Percentiles rank a stretch among this genome's conserved stretches.
Conservation (phyloP, 1,284 basidiomycete genomes). For the Cutaneotrichosporon sp. region DNA sequence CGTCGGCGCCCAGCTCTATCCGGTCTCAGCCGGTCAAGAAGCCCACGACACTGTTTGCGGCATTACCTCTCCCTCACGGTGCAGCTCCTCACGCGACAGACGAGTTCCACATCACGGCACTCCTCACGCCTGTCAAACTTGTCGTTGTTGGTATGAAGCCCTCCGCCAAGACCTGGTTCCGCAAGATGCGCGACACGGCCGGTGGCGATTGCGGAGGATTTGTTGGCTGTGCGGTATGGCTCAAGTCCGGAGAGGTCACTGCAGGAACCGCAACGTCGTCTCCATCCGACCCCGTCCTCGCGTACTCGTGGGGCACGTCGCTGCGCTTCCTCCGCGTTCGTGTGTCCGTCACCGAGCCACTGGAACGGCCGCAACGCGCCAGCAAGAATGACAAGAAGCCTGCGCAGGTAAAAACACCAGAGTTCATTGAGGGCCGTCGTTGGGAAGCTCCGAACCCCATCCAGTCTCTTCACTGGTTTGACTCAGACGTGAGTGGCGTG, state of each 20-base stretch:
- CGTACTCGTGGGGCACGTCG: conserved; percentile 75
- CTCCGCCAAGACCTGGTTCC: conserved; percentile 87
- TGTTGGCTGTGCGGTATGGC: conserved; percentile 73
- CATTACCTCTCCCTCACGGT: conserved; percentile 81
- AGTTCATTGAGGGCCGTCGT: conserved; percentile 47
- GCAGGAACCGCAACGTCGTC: conserved; percentile 12
- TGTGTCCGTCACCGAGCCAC: conserved; percentile 34
- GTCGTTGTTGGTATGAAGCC: conserved; percentile 93
- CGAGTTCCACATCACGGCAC: conserved; percentile 75
- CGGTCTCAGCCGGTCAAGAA: conserved; percentile 50
- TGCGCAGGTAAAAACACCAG: conserved; percentile 32
- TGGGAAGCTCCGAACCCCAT: conserved; percentile 50
- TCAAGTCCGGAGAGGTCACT: conserved; percentile 54
- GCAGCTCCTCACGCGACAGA: conserved; percentile 74
- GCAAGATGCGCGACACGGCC: conserved; percentile 62
- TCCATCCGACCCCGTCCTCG: conserved; percentile 63
- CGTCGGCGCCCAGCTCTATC: conserved; percentile 21
- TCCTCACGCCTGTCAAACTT: conserved; percentile 85
- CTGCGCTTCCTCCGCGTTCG: conserved; percentile 65
- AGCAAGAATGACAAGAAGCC: conserved; percentile 13
- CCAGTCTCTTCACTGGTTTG: conserved; percentile 56
- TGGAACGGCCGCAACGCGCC: conserved; percentile 3
- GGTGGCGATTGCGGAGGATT: conserved; percentile 55
- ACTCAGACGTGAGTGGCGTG: conserved; percentile 46
- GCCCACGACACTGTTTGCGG: conserved; percentile 68